Evolutionary conservation across 2,329 filamentous ascomycete genomes (phyloP), one percentile per base, ranked within the genome.

Genomic region (Botrytis pseudocinerea): DNA sequence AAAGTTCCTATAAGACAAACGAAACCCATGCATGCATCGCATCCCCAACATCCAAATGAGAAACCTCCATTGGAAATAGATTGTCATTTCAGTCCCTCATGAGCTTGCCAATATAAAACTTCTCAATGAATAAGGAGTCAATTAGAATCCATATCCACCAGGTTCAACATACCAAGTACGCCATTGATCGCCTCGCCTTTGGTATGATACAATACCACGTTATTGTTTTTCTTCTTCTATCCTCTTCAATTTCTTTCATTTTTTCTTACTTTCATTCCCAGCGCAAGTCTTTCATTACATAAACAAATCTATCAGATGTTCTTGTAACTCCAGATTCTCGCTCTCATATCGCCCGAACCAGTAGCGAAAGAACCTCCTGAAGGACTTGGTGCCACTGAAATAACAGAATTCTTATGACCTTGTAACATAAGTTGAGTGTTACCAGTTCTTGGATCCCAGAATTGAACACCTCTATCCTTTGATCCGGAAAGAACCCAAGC

Each of bases 321-420:
- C 72, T 88, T 87, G 80, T 93, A 98, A 79, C 92, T 94, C 96
- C 96, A 99, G 84, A 99, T 98, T 80, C 96, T 91, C 71, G 96
- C 96, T 82, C 95, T 92, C 93, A 97, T 97, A 82, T 99, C 96
- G 79, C 96, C 96, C 78, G 95, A 98, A 75, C 96, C 96, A 8
- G 96, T 99, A 59, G 96, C 96, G 81, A 99, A 99, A 81, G 94
- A 91, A 76, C 91, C 90, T 73, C 94, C 95, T 62, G 76, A 77
- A 25, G 96, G 96, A 83, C 94, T 97, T 35, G 96, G 96, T 1
- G 96, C 95, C 70, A 99, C 96, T 4, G 95, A 98, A 79, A 98
- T 98, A 78, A 99, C 96, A 18, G 94, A 97, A 84, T 98, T 98
- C 87, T 98, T 98, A 82, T 99, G 96, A 40, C 96, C 96, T 83